Evolutionary conservation across 257 asterid species (phyloP), one percentile per base, ranked within the genome.

Genomic region (Asclepias syriaca): DNA sequence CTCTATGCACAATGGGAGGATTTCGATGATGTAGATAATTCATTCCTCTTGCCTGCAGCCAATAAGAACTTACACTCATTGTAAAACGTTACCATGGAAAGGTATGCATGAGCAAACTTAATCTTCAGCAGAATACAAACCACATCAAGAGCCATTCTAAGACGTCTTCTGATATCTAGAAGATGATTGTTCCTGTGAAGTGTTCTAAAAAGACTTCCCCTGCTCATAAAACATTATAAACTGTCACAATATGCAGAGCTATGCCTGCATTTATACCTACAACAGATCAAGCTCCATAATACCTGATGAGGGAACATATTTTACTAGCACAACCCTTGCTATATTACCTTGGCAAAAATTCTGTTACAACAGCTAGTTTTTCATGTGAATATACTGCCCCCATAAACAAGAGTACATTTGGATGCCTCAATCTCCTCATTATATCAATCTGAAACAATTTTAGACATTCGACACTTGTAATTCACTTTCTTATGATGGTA

Each of bases 1-100:
- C 97, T 76, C 97, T 73, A 58, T 90, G 97, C 29, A 88, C 91
- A 29, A 90, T 87, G 37, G 97, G 92, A 46, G 97, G 97, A 72
- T 87, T 90, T 65, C 93, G 78, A 58, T 76, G 87, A 77, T 90
- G 97, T 86, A 90, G 79, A 79, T 90, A 90, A 79, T 84, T 87
- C 93, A 90, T 84, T 58, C 97, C 97, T 82, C 89, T 87, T 39
- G 91, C 93, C 96, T 90, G 82, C 71, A 82, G 54, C 53, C 56
- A 61, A 74, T 66, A 74, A 51, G 29, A 66, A 80, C 54, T 37
- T 24, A 59, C 40, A 2, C 46, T 15, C 2, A n/a, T 50, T 2
- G 32, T 21, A 74, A 19, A 55, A 22, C 15, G 22, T 56, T n/a
- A 6, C 48, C 24, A 9, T 5, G 5, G 12, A 70, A 57, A 19